Base-by-base conservation (phyloP, 73 alveolate genomes). In the Durusdinium trenchii region DNA sequence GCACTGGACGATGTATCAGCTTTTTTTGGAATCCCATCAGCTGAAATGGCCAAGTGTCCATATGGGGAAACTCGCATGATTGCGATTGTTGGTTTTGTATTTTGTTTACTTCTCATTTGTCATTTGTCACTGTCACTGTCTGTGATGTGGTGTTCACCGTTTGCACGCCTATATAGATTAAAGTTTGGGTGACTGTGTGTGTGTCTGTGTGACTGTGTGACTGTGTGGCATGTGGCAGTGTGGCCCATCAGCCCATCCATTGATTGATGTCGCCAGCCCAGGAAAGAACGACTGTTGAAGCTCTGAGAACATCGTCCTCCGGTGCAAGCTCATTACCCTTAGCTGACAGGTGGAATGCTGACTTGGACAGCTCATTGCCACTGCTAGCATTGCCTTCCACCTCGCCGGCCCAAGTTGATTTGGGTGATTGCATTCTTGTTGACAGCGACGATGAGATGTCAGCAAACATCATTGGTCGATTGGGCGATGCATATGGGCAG, bases 301-400 rank as follows among this genome's bases (percentile, higher is more conserved):
- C 82, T 35, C 30, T 69, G 82, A 69, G 23, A 35, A 69, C 82
- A 3, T 69, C 82, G 46, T 16, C 82, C 23, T 69, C 30, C 30
- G 50, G 5, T 12, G 32, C 82, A 6, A 69, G 82, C 20, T 9
- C 20, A 16, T 35, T 69, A 26, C 82, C 82, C 35, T 23, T 2
- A 3, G 82, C 50, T 4, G 82, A 7, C 32, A 35, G 78, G 7
- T 64, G 78, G 78, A 64, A 69, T 4, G 3, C 82, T 35, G 50
- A 35, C 38, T n/a, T 69, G 82, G 23, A 14, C 2, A 45, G 6
- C 20, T 45, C 50, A 6, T 35, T 48, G 6, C 5, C 82, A 10
- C 82, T n/a, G 38, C 48, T 69, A 5, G 82, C 82, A n/a, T 69
- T 69, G 82, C 82, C 82, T 9, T 28, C 82, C 82, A 28, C 82